Percentiles rank a stretch among this genome's conserved stretches.
phyloP scores from a whole-genome alignment of 2,329 filamentous ascomycete species.

The Aspergillus quadrilineatus region DNA sequence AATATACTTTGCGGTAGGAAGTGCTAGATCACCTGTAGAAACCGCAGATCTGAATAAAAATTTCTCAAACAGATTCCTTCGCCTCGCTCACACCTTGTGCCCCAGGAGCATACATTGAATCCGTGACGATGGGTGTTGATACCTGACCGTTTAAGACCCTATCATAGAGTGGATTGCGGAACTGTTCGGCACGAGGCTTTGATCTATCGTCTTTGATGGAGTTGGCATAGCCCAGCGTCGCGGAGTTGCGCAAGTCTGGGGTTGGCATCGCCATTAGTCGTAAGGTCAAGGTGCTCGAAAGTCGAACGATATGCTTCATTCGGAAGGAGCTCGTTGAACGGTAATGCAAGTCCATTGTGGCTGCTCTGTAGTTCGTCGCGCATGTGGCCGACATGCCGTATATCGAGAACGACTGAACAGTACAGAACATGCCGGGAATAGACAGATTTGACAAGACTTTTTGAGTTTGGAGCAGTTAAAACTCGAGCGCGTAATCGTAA shows the following conservation, averaged over 20 bases:
- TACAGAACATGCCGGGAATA: neutral
- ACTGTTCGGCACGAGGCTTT: neutral
- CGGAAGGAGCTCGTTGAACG: neutral
- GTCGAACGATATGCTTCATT: constrained; percentile 1
- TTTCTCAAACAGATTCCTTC: neutral
- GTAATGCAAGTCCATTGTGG: neutral
- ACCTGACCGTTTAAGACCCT: neutral
- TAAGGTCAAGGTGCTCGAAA: neutral
- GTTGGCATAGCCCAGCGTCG: neutral
- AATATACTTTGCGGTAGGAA: neutral
- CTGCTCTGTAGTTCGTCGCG: too few relatives aligned
- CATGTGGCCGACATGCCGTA: neutral
- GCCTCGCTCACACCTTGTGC: too few relatives aligned
- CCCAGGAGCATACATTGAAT: neutral
- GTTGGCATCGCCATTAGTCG: neutral
- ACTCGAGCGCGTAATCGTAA: neutral
- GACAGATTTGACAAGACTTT: neutral
- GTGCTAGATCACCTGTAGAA: neutral
- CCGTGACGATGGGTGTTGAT: neutral
- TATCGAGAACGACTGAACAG: neutral
- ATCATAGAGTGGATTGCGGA: neutral
- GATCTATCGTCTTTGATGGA: neutral
- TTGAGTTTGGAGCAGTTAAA: neutral
- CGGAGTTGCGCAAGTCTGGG: neutral
- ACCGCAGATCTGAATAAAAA: neutral